Conservation (phyloP, 768 basidiomycete genomes). For the Suillus subaureus region DNA sequence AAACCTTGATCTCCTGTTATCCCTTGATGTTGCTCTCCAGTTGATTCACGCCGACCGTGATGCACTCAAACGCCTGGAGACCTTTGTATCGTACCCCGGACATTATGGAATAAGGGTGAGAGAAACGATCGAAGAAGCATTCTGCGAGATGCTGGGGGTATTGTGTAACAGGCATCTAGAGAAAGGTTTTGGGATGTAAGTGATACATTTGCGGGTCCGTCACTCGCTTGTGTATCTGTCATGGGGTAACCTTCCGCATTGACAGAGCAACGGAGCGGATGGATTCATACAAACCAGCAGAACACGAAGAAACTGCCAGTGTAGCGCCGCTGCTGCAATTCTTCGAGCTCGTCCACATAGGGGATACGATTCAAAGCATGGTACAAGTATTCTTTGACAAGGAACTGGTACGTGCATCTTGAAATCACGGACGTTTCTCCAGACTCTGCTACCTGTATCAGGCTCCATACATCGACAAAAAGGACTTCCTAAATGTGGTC, state of each 20-base stretch:
- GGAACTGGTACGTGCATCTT: constrained; percentile 64
- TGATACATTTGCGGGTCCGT: constrained; percentile 9
- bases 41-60: constrained; percentile 94
- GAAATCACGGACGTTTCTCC: not conserved
- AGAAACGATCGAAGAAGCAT: constrained; percentile 93
- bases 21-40: constrained; percentile 87
- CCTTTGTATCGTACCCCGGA: constrained; percentile 86
- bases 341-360: constrained; percentile 96
- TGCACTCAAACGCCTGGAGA: constrained; percentile 88
- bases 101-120: constrained; percentile 84
- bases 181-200: constrained; percentile 77
- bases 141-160: constrained; percentile 79
- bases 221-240: constrained; percentile 2
- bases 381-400: constrained; percentile 98
- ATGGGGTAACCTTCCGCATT: not conserved
- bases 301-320: constrained; percentile 76
- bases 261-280: constrained; percentile 86
- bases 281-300: constrained; percentile 86
- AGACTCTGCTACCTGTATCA: constrained; percentile 27
- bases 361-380: constrained; percentile 97
- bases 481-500: constrained; percentile 90
- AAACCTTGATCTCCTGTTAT: constrained; percentile 84
- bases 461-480: constrained; percentile 88
- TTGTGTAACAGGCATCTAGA: constrained; percentile 78
- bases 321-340: constrained; percentile 96